Conservation (phyloP, 2,329 filamentous ascomycete genomes). For the Arthrobotrys entomopaga region DNA sequence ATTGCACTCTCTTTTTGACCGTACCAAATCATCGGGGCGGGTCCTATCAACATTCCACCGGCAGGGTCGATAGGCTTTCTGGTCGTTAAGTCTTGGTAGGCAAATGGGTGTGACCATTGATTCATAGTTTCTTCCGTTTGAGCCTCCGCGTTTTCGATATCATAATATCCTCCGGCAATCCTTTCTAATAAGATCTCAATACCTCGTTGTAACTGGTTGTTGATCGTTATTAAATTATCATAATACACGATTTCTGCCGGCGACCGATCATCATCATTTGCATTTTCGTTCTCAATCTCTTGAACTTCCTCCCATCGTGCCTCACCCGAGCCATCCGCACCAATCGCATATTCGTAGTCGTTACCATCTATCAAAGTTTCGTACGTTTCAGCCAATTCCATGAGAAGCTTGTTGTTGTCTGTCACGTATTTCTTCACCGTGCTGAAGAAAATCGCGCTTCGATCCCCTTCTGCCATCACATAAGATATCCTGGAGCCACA, state of each 20-base stretch:
- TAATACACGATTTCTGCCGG: constrained; percentile 4
- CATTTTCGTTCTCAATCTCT: background rate
- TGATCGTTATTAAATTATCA: constrained; percentile 1
- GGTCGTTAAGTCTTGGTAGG: background rate
- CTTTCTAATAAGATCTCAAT: background rate
- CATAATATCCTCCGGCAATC: background rate
- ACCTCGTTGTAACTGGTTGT: background rate
- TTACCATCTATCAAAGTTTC: background rate
- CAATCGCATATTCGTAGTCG: constrained; percentile 7
- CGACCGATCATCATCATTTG: background rate
- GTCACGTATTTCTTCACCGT: background rate
- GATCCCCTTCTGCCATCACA: background rate
- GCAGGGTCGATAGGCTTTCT: background rate
- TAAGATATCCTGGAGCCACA: no score
- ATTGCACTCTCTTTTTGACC: background rate
- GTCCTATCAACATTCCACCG: background rate
- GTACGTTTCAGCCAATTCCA: background rate
- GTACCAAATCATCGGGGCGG: background rate
- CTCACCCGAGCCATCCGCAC: background rate
- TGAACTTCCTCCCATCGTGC: constrained; percentile 7
- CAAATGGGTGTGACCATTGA: background rate
- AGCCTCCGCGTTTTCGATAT: background rate
- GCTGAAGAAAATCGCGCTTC: background rate
- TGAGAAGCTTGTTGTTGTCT: background rate
- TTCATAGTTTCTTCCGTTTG: background rate